phyloP scores from a whole-genome alignment of 768 basidiomycete species.

The Phylloporus sp. region DNA sequence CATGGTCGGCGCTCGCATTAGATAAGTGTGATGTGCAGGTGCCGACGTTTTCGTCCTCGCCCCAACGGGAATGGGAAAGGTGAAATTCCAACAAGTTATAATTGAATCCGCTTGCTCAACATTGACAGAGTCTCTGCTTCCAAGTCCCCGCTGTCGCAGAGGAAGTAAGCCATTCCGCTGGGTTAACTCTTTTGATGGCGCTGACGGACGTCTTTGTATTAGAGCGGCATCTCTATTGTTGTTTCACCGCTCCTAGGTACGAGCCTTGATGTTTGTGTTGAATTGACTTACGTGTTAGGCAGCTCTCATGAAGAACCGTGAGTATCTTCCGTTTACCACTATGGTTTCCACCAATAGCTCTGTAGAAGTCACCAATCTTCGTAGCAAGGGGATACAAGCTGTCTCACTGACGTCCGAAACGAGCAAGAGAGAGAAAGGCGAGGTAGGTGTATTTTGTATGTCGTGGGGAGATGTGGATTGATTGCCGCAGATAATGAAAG shows the following conservation, averaged over 20 bases:
- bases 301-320: conserved; percentile 86
- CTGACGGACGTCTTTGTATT: background rate
- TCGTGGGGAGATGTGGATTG: background rate
- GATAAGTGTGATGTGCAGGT: conserved; percentile 36
- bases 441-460: conserved; percentile 35
- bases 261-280: conserved; percentile 8
- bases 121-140: conserved; percentile 71
- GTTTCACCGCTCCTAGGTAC: conserved; percentile 74
- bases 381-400: conserved; percentile 50
- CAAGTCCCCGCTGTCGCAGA: conserved; percentile 75
- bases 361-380: conserved; percentile 63
- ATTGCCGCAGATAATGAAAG: conserved; percentile 50
- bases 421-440: conserved; percentile 44
- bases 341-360: conserved; percentile 3
- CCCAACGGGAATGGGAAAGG: conserved; percentile 90
- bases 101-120: background rate
- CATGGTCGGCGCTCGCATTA: background rate
- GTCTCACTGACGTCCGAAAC: conserved; percentile 70
- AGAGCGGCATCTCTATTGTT: conserved; percentile 71
- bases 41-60: conserved; percentile 76
- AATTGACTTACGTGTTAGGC: background rate
- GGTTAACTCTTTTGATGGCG: background rate
- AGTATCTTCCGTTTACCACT: conserved; percentile 15
- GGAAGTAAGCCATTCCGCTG: conserved; percentile 36
- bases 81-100: conserved; percentile 18